A percentile compares a stretch with the other conserved stretches of the same genome.
phyloP scores from a whole-genome alignment of 2,329 filamentous ascomycete species.

The Ophiosphaerella narmari region DNA sequence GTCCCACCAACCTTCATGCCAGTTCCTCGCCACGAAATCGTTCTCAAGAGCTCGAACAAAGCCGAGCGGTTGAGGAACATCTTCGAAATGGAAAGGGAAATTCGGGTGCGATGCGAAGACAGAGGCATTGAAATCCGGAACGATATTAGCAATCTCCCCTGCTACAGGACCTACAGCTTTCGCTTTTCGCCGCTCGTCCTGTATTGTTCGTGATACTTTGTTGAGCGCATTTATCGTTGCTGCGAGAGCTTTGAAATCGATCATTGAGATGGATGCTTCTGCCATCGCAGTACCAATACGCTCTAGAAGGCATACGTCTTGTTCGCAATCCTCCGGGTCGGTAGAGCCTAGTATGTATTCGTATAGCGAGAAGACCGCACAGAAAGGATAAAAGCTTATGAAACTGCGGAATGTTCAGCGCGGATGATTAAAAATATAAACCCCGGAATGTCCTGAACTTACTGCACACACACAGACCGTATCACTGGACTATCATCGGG shows the following conservation, averaged over 20 bases:
- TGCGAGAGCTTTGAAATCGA: constrained; percentile 25
- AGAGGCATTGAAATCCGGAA: constrained; percentile 21
- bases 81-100: constrained; percentile 20
- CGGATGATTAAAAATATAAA: not conserved
- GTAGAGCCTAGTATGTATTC: constrained; percentile 31
- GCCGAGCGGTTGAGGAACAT: constrained; percentile 26
- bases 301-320: constrained; percentile 30
- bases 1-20: constrained; percentile 38
- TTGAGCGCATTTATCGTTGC: constrained; percentile 38
- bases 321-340: constrained; percentile 28
- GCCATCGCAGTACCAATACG: constrained; percentile 26
- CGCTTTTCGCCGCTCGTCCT: constrained; percentile 22
- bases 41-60: constrained; percentile 36
- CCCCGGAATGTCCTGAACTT: constrained; percentile 2
- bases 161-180: not conserved
- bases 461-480: constrained; percentile 24
- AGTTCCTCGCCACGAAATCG: constrained; percentile 36
- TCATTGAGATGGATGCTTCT: constrained; percentile 12
- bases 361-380: constrained; percentile 36
- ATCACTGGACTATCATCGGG: not conserved
- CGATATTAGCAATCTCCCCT: not conserved
- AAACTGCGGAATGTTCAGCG: constrained; percentile 18
- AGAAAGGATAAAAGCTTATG: constrained; percentile 37
- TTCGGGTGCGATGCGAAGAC: constrained; percentile 22
- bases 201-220: constrained; percentile 30